Conservation (phyloP, 2,329 filamentous ascomycete species). For the Diplodia scrobiculata region DNA sequence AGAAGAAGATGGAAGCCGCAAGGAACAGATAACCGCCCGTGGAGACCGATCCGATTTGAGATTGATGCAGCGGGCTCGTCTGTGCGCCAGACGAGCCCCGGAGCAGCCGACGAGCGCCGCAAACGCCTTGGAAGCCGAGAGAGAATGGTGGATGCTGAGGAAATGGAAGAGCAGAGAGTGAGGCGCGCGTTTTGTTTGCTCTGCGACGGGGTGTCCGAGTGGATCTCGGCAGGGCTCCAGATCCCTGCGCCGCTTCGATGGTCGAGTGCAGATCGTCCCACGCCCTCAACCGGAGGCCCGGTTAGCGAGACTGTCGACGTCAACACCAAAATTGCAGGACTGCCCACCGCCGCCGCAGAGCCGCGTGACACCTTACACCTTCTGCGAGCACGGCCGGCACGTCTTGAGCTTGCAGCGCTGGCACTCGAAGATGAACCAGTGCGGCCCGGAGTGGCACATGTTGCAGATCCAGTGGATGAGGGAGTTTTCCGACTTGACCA, state of each 20-base stretch:
- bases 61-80: conserved; percentile 25
- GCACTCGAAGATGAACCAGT: conserved; percentile 57
- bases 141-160: conserved; percentile 16
- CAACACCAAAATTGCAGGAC: conserved; percentile 28
- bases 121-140: conserved; percentile 7
- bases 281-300: conserved; percentile 21
- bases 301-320: conserved; percentile 27
- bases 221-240: conserved; percentile 22
- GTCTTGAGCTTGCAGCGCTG: conserved; percentile 55
- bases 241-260: conserved; percentile 27
- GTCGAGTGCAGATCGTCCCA: conserved; percentile 22
- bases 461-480: conserved; percentile 57
- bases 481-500: conserved; percentile 57
- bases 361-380: conserved; percentile 40
- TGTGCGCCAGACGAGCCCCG: conserved; percentile 28
- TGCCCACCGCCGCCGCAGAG: not conserved
- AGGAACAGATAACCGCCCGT: conserved; percentile 31
- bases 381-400: conserved; percentile 51
- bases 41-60: conserved; percentile 32
- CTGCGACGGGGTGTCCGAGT: not conserved
- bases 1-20: conserved; percentile 30
- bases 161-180: conserved; percentile 6
- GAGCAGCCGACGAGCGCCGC: conserved; percentile 25
- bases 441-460: conserved; percentile 54
- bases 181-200: conserved; percentile 13